Base-by-base conservation (phyloP, 371 early-diverging fungal genomes). In the Dinochytrium kinnereticum region DNA sequence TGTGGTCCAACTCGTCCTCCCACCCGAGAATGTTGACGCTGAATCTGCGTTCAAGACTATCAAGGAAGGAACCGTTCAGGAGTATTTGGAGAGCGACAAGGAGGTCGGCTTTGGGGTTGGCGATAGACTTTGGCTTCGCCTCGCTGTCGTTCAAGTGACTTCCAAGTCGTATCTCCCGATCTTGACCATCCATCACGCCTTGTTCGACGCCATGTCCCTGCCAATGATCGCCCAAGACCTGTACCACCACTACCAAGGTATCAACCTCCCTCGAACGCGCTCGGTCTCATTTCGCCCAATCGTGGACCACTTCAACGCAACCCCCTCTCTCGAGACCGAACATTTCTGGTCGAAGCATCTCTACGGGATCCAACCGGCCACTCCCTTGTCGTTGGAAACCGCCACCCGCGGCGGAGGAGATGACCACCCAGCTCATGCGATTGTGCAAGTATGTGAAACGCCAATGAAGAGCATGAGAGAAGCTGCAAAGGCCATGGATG, bases 121-220 rank as follows among this genome's bases (percentile, higher is more conserved):
- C 24, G 68, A 49, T 17, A 19, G 13, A 24, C 24, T 10, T n/a
- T 68, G 68, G 68, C 2, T 26, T 21, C 68, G 44, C 28, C 13
- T n/a, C 17, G 3, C 44, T 19, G 28, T 68, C 15, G 33, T 30
- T 3, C 19, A 21, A 21, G 68, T 55, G 2, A 5, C 7, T 3
- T 5, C 10, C 21, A 21, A 21, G 17, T 24, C 10, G 24, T 24
- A 21, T 34, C 40, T 78, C 7, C n/a, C n/a, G n/a, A 31, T 79
- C 15, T 17, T 78, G 31, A 71, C 76, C n/a, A 71, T 76, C 26
- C 78, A 80, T 61, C 81, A 80, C 59, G 78, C 76, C 0, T 24
- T 78, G 2, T 76, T 68, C 44, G 81, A 81, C 59, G 81, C 79
- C 5, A 70, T 64, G 70, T 70, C 65, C n/a, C 7, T 78, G 5